Percentiles rank a stretch among this genome's conserved stretches.
Evolutionary conservation across 2,329 filamentous ascomycete species (phyloP).

Genomic region (Exophiala mesophila): DNA sequence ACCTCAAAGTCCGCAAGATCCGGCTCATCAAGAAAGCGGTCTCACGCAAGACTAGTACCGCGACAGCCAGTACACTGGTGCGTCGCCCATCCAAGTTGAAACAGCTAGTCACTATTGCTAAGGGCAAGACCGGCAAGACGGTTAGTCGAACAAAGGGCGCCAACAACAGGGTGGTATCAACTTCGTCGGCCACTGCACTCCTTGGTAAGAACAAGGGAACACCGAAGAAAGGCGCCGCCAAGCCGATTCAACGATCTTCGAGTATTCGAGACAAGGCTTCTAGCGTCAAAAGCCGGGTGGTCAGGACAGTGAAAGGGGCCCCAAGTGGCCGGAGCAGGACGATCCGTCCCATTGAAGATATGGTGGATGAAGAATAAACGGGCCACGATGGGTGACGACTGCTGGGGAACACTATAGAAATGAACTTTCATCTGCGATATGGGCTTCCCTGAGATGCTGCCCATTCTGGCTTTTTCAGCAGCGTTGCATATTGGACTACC

Average conservation of each 20-base stretch:
- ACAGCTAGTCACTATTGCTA: constrained; percentile 14
- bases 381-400: too few relatives aligned
- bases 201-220: constrained; percentile 12
- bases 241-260: constrained; percentile 12
- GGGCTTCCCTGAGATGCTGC: too few relatives aligned
- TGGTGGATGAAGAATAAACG: constrained; percentile 5
- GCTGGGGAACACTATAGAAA: too few relatives aligned
- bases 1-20: constrained; percentile 15
- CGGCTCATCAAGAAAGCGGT: constrained; percentile 13
- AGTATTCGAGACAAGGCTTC: constrained; percentile 23
- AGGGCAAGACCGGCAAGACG: constrained; percentile 13
- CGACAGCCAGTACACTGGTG: constrained; percentile 6
- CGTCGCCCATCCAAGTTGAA: constrained; percentile 21
- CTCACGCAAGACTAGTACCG: constrained; percentile 9
- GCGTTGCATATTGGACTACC: too few relatives aligned
- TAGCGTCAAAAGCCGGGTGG: constrained; percentile 20
- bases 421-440: too few relatives aligned
- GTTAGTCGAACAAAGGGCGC: constrained; percentile 10
- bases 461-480: too few relatives aligned
- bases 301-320: constrained; percentile 18
- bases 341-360: constrained; percentile 14
- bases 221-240: neutral
- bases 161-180: constrained; percentile 18
- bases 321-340: constrained; percentile 13
- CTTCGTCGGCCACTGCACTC: constrained; percentile 17